Base-by-base conservation (phyloP, 2,329 filamentous ascomycete genomes). In the Ciborinia camelliae region DNA sequence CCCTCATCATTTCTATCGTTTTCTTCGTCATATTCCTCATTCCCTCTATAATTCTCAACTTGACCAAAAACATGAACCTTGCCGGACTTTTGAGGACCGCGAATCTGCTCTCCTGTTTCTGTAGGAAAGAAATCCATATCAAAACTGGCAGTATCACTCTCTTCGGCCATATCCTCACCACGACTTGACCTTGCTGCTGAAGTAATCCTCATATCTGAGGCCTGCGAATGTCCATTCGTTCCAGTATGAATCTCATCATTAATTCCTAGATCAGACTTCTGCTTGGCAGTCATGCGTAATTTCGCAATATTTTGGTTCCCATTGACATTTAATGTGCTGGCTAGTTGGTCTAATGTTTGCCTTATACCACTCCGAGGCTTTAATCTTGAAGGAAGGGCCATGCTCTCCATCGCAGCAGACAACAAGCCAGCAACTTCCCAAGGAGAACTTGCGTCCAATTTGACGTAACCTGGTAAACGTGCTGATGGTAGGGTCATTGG, bases 381-480 rank as follows among this genome's bases (percentile, higher is more conserved):
- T 37, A 97, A 77, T 3, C 94, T 84, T 0, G 91, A 88, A 8
- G 91, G 90, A 18, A 98, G 78, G 0, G 89, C 91, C 41, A 89
- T 85, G 30, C 86, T 91, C 76, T 98, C 95, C 15, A 97, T 75
- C 1, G 90, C 90, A 0, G 90, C 82, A 18, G 87, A 85, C 67
- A 96, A 82, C 18, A 97, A 78, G 2, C 90, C 93, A 15, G 91
- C 89, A 4, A 85, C 85, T 71, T 96, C 87, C 95, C 95, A 99
- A 64, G 82, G 79, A 0, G 90, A 95, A 9, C 78, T 76, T 12
- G 76, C 69, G 71, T 93, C 84, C 18, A 95, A 69, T 3, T 77
- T 77, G 6, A 93, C 75, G 68, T 86, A 86, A 3, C 75, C 70
- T 1, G 89, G 86, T 32, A 89, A 69, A 43, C 76, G 77, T 20